A percentile compares a stretch with the other conserved stretches of the same genome.
Conservation (phyloP, 768 basidiomycete genomes). For the Lactifluus pinguis region DNA sequence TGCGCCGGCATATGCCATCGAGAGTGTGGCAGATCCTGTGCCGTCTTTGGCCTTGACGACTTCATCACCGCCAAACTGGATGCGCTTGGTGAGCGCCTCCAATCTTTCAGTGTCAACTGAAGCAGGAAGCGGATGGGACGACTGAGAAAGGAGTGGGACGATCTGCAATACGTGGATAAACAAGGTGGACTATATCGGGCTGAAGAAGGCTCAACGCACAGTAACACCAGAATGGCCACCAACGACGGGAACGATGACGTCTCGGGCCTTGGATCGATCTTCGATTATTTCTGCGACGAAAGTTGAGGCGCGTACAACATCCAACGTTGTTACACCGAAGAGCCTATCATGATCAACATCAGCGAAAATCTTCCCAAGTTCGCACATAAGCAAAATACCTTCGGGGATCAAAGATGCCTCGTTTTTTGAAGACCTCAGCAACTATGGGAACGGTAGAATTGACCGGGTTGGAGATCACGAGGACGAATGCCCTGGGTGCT, state of each 20-base stretch:
- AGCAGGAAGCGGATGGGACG: constrained; percentile 67
- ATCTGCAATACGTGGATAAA: constrained; percentile 40
- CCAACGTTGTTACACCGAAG: constrained; percentile 96
- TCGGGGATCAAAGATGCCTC: constrained; percentile 86
- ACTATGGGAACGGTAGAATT: constrained; percentile 99
- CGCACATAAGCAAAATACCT: constrained; percentile 40
- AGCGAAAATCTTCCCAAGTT: neutral
- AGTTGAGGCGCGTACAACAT: constrained; percentile 96
- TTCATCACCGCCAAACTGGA: constrained; percentile 95
- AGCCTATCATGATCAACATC: constrained; percentile 40
- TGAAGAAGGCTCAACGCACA: constrained; percentile 33
- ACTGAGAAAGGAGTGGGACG: constrained; percentile 88
- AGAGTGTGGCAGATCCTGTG: constrained; percentile 90
- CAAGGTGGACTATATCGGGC: neutral
- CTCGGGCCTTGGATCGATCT: constrained; percentile 49
- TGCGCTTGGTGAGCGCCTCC: constrained; percentile 66
- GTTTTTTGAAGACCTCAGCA: constrained; percentile 90
- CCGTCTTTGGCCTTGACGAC: constrained; percentile 97
- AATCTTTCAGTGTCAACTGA: constrained; percentile 37
- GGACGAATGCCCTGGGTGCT: constrained; percentile 84
- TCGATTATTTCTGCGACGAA: constrained; percentile 79
- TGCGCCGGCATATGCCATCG: constrained; percentile 93
- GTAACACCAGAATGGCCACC: constrained; percentile 94
- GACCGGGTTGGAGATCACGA: constrained; percentile 98
- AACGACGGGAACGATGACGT: constrained; percentile 78